A percentile compares a stretch with the other conserved stretches of the same genome.
Conservation (phyloP, 2,329 filamentous ascomycete genomes). For the Bimuria novae-zelandiae region DNA sequence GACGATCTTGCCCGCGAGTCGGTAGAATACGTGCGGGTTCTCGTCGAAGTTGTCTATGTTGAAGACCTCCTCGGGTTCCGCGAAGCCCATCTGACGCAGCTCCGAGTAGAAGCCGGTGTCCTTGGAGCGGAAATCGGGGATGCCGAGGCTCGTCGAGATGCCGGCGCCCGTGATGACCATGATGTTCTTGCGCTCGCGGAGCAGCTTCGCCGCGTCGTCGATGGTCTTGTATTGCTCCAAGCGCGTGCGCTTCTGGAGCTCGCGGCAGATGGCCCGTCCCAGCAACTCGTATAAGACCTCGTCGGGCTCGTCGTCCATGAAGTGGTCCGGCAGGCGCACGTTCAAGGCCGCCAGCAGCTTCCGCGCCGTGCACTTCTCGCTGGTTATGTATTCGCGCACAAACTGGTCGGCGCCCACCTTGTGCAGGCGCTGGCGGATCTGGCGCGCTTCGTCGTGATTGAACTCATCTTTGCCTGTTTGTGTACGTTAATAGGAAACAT, state of each 20-base stretch:
- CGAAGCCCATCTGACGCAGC: conserved; percentile 74
- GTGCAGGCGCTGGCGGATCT: conserved; percentile 72
- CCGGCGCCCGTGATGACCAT: conserved; percentile 94
- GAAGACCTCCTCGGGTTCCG: conserved; percentile 93
- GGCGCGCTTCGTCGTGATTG: conserved; percentile 61
- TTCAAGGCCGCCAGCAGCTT: conserved; percentile 87
- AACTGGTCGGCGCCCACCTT: conserved; percentile 79
- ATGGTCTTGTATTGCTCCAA: conserved; percentile 80
- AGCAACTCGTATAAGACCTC: conserved; percentile 76
- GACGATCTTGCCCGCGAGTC: conserved; percentile 86
- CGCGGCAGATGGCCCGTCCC: conserved; percentile 75
- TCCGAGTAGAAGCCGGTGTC: conserved; percentile 90
- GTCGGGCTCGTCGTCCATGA: conserved; percentile 74
- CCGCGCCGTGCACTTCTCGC: conserved; percentile 72
- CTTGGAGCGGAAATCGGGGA: conserved; percentile 95
- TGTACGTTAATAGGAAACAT: background rate
- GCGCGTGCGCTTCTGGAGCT: conserved; percentile 81
- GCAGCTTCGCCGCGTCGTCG: conserved; percentile 80
- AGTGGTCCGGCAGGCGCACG: conserved; percentile 68
- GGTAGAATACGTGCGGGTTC: conserved; percentile 88
- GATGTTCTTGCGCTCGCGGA: conserved; percentile 78
- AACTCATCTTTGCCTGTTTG: conserved; percentile 35
- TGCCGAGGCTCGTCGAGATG: conserved; percentile 94
- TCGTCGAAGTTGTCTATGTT: conserved; percentile 85
- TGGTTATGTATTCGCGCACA: conserved; percentile 60